Evolutionary conservation across 768 basidiomycete species (phyloP).

Genomic region (Termitomyces sp.): DNA sequence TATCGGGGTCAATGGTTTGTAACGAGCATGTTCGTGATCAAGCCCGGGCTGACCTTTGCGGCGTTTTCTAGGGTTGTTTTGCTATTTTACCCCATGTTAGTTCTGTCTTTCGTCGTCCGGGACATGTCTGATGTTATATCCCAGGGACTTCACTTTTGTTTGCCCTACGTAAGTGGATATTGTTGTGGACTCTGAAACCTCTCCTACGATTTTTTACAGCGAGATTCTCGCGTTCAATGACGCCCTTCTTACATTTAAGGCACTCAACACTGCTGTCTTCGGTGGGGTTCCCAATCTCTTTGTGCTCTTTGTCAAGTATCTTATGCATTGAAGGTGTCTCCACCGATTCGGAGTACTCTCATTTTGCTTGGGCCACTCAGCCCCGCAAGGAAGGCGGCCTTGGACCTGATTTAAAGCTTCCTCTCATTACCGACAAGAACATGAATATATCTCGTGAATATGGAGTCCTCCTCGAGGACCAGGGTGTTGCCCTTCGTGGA

Average conservation of each 20-base stretch:
- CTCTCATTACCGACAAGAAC: conserved; percentile 76
- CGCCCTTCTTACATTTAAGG: conserved; percentile 71
- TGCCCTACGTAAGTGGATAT: conserved; percentile 67
- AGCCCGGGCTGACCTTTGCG: conserved; percentile 7
- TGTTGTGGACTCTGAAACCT: not conserved
- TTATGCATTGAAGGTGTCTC: conserved; percentile 43
- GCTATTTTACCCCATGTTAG: conserved; percentile 92
- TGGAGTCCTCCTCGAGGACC: conserved; percentile 84
- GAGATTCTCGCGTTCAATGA: conserved; percentile 96
- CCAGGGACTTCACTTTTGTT: conserved; percentile 83
- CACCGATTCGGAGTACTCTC: conserved; percentile 87
- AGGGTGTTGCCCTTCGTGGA: conserved; percentile 85
- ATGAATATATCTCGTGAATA: conserved; percentile 84
- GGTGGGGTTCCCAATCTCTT: conserved; percentile 38
- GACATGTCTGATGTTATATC: conserved; percentile 3
- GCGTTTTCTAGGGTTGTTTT: conserved; percentile 71
- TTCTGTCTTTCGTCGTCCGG: conserved; percentile 5
- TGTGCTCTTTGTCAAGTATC: not conserved
- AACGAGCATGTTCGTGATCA: not conserved
- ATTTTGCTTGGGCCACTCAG: conserved; percentile 84
- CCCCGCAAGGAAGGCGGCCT: conserved; percentile 85
- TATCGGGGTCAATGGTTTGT: conserved; percentile 81
- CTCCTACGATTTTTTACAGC: conserved; percentile 19
- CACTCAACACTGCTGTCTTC: conserved; percentile 71
- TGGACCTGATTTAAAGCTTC: conserved; percentile 83